These are phyloP conservation scores for Brassica cretica DNA, from an alignment of 345 rosid species.

Conservation along the genomic window DNA sequence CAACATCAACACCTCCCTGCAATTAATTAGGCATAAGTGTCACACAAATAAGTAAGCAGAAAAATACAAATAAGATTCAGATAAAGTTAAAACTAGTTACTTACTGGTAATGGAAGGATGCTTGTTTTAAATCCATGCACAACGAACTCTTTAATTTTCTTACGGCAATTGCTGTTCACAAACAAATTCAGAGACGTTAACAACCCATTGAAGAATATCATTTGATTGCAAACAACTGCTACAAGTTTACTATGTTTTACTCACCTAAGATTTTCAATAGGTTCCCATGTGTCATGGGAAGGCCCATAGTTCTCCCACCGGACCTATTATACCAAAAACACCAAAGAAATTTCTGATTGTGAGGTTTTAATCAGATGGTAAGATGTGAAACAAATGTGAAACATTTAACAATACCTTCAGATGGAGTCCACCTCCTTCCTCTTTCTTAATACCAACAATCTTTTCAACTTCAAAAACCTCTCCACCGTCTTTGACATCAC, in stretches of 20 bases:
- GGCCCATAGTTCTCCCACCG: slow-evolving; percentile 64
- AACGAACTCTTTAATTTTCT: slow-evolving; percentile 54
- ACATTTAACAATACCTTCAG: slow-evolving; percentile 51
- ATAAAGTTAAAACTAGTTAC: slow-evolving; percentile 20
- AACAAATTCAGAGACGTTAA: not conserved
- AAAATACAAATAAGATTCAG: not conserved
- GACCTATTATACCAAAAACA: slow-evolving; percentile 45
- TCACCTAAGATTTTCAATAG: slow-evolving; percentile 58
- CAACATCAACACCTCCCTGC: slow-evolving; percentile 68
- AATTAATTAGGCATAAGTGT: slow-evolving; percentile 3
- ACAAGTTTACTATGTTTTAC: not conserved
- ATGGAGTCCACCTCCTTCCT: slow-evolving; percentile 40
- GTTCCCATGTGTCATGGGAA: slow-evolving; percentile 68
- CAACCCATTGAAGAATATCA: not conserved
- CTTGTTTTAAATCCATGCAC: slow-evolving; percentile 45
- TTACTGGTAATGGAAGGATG: slow-evolving; percentile 65
- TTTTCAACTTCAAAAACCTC: slow-evolving; percentile 61
- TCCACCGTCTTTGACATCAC: slow-evolving; percentile 29
- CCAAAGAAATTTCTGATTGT: not conserved
- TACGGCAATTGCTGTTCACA: slow-evolving; percentile 48
- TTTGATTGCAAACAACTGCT: not conserved
- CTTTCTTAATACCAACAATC: slow-evolving; percentile 42
- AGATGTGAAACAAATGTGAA: not conserved
- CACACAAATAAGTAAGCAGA: slow-evolving; percentile 5
- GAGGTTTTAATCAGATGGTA: not conserved